Evolutionary conservation across 768 basidiomycete genomes (phyloP).

Genomic region (Trichaptum fuscoviolaceum): DNA sequence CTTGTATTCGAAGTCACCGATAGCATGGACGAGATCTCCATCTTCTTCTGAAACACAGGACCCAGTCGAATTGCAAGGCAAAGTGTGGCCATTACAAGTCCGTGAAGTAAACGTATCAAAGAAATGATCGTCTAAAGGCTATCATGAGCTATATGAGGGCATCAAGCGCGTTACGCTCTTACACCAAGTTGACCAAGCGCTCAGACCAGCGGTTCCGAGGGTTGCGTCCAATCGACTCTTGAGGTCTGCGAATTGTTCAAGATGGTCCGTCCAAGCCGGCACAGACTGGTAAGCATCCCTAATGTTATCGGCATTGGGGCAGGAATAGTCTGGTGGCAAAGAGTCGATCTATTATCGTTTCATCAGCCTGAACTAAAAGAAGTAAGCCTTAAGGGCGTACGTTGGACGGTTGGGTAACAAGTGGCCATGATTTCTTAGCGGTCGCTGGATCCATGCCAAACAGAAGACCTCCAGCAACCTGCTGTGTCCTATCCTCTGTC

Average conservation of each 20-base stretch:
- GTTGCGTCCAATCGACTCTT: constrained; percentile 32
- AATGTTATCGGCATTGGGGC: constrained; percentile 35
- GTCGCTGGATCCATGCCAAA: constrained; percentile 38
- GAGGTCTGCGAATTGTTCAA: constrained; percentile 30
- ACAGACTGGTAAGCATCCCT: constrained; percentile 38
- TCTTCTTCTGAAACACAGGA: constrained; percentile 38
- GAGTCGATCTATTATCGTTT: constrained; percentile 37
- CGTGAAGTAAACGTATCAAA: constrained; percentile 48
- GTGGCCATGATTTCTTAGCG: constrained; percentile 29
- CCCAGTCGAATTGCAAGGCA: constrained; percentile 40
- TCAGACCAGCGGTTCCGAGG: constrained; percentile 35
- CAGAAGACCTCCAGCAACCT: constrained; percentile 40
- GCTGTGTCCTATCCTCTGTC: constrained; percentile 41
- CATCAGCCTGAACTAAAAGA: not conserved
- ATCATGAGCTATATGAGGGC: too few relatives aligned
- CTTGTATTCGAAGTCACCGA: constrained; percentile 38
- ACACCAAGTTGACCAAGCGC: constrained; percentile 46
- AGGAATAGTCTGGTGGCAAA: constrained; percentile 38
- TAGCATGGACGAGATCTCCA: constrained; percentile 26
- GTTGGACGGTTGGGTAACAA: constrained; percentile 36
- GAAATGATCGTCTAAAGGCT: constrained; percentile 38
- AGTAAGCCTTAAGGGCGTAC: constrained; percentile 22
- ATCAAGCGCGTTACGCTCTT: constrained; percentile 12
- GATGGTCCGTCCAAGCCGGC: constrained; percentile 42
- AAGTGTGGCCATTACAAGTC: constrained; percentile 38